These are phyloP conservation scores for Stereocaulon alpinum DNA, from an alignment of 495 filamentous ascomycete species.

Conservation along the genomic window DNA sequence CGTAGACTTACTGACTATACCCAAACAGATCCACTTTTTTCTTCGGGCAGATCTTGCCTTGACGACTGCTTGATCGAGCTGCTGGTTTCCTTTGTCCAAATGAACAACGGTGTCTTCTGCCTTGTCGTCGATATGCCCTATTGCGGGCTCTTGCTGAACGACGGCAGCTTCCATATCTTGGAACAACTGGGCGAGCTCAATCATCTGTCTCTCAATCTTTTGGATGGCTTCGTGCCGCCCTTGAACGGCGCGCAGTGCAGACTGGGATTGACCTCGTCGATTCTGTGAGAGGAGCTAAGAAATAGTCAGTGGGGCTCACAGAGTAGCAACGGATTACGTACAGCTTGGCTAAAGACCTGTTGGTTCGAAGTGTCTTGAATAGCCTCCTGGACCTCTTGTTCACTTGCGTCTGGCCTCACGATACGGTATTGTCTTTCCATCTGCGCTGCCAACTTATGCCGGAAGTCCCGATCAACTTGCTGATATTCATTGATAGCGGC, in stretches of 20 bases:
- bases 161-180: constrained; percentile 74
- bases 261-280: constrained; percentile 69
- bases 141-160: constrained; percentile 66
- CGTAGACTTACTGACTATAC: constrained; percentile 60
- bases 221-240: constrained; percentile 81
- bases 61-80: constrained; percentile 65
- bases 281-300: constrained; percentile 48
- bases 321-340: constrained; percentile 33
- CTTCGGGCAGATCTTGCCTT: constrained; percentile 70
- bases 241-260: constrained; percentile 63
- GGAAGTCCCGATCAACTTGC: constrained; percentile 61
- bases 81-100: constrained; percentile 66
- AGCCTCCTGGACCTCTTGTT: constrained; percentile 67
- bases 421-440: constrained; percentile 84
- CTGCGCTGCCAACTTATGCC: constrained; percentile 66
- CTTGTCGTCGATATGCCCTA: constrained; percentile 70
- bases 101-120: constrained; percentile 70
- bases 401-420: constrained; percentile 72
- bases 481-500: constrained; percentile 71
- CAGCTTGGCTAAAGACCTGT: constrained; percentile 72
- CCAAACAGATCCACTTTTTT: constrained; percentile 98
- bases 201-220: constrained; percentile 80
- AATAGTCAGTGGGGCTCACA: constrained; percentile 17
- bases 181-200: constrained; percentile 75
- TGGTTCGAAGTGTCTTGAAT: constrained; percentile 57